A percentile compares a stretch with the other conserved stretches of the same genome.
These are phyloP conservation scores for Pichia cephalocereana DNA, from an alignment of 805 yeast species.

Conservation along the genomic window DNA sequence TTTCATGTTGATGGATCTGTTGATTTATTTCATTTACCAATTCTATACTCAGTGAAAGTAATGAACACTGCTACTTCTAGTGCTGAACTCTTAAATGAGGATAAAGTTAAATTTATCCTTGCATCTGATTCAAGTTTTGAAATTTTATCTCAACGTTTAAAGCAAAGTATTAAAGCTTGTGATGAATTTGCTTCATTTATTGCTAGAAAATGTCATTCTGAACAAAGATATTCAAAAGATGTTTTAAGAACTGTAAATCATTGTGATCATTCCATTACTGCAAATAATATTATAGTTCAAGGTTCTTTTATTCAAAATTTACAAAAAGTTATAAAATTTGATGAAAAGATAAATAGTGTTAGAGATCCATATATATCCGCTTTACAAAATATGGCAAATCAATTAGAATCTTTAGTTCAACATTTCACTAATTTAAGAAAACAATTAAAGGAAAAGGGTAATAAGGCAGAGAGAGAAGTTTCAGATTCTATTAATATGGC, in stretches of 20 bases:
- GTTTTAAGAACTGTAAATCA: slow-evolving; percentile 60
- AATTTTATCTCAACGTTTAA: slow-evolving; percentile 59
- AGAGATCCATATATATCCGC: slow-evolving; percentile 72
- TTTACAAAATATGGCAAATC: slow-evolving; percentile 78
- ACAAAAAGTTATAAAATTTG: slow-evolving; percentile 63
- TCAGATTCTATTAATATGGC: slow-evolving; percentile 73
- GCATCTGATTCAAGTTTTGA: slow-evolving; percentile 72
- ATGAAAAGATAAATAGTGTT: slow-evolving; percentile 61
- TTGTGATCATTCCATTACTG: slow-evolving; percentile 19
- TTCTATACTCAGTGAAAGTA: too few species aligned
- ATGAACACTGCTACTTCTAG: background rate
- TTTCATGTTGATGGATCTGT: too few species aligned
- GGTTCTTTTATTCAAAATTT: slow-evolving; percentile 55
- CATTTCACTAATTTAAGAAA: slow-evolving; percentile 70
- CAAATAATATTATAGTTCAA: slow-evolving; percentile 31
- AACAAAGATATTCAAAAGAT: slow-evolving; percentile 70
- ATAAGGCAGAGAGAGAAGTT: slow-evolving; percentile 76
- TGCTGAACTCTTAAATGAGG: slow-evolving; percentile 35
- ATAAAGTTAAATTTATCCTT: slow-evolving; percentile 42
- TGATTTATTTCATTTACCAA: too few species aligned
- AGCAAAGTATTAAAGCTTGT: slow-evolving; percentile 70
- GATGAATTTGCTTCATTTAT: slow-evolving; percentile 79
- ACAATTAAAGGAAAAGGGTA: slow-evolving; percentile 69
- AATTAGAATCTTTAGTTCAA: slow-evolving; percentile 59
- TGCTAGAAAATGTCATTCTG: slow-evolving; percentile 67